Evolutionary conservation across 805 yeast genomes (phyloP), one percentile per base, ranked within the genome.

Genomic region (Sugiyamaella chiloensis): DNA sequence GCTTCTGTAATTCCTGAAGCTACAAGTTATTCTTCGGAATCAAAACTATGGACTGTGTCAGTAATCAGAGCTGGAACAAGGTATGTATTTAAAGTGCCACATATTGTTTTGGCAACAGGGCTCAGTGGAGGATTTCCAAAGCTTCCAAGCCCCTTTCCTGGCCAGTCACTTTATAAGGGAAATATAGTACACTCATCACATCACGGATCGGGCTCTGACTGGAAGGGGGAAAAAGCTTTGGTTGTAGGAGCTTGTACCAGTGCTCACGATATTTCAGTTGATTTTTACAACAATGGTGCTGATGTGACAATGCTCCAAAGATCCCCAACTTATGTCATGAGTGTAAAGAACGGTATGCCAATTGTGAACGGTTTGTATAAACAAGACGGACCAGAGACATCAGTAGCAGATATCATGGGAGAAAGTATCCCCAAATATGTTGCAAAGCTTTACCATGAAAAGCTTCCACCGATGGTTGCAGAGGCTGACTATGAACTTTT

Each of bases 211-310:
- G 77, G 76, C 32, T 64, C 64, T 12, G 62, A 61, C 41, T 72
- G 66, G 60, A 54, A 48, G n/a, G 75, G 74, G 39, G 66, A 73
- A 52, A 69, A 62, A 26, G 76, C 73, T 0, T 44, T 73, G 29
- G 76, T 73, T 27, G 63, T 73, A 46, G 78, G 78, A 40, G 67
- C 75, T 16, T 68, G 76, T 55, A 71, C 70, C 50, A 70, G 75
- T 36, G 73, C 70, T 8, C 77, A 73, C 53, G 77, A 73, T 59
- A 71, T 73, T 40, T 66, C 72, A 30, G 72, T 69, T 46, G 77
- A 73, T 56, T 69, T 72, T 47, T 66, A 65, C 53, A 73, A 72
- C 50, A 73, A 72, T 52, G 76, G 74, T 21, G 70, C 69, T 4
- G 62, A 62, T 5, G 71, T 69, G 1, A 72, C 74, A 4, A 70